phyloP scores from a whole-genome alignment of 306 rosid species.

The Oemleria cerasiformis region DNA sequence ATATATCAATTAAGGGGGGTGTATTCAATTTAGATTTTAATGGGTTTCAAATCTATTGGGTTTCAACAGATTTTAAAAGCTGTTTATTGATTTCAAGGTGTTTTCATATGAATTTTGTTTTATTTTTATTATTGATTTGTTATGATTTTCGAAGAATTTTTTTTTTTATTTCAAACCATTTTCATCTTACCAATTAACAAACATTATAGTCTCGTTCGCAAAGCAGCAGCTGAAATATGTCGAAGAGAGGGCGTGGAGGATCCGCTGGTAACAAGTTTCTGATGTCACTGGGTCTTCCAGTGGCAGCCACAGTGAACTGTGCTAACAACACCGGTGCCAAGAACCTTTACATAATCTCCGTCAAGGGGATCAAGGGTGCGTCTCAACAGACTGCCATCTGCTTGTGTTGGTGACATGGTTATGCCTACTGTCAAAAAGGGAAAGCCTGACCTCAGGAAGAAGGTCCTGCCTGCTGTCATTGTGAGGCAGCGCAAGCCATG shows the following conservation, averaged over 20 bases:
- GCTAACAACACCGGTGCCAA: conserved; percentile 90
- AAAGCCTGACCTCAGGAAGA: conserved; percentile 87
- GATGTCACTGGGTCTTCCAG: conserved; percentile 94
- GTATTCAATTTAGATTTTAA: too few species aligned
- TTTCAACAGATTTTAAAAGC: too few species aligned
- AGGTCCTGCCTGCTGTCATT: conserved; percentile 88
- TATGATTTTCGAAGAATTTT: too few species aligned
- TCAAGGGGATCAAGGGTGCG: conserved; percentile 91
- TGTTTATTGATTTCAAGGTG: too few species aligned
- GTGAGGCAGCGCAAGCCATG: conserved; percentile 90
- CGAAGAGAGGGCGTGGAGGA: conserved; percentile 57
- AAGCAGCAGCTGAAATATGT: too few species aligned
- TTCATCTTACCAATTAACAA: too few species aligned
- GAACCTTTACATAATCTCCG: conserved; percentile 86
- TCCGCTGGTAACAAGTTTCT: conserved; percentile 90
- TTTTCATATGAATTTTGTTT: too few species aligned
- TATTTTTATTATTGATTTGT: too few species aligned
- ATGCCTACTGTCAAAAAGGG: conserved; percentile 97
- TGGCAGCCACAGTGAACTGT: conserved; percentile 94
- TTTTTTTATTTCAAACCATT: too few species aligned
- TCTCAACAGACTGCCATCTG: conserved; percentile 80
- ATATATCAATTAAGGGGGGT: too few species aligned
- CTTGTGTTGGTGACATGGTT: conserved; percentile 95
- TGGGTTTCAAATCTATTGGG: too few species aligned
- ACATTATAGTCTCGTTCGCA: too few species aligned